Evolutionary conservation across 495 filamentous ascomycete genomes (phyloP).

Genomic region (Lophiostoma macrostomum): DNA sequence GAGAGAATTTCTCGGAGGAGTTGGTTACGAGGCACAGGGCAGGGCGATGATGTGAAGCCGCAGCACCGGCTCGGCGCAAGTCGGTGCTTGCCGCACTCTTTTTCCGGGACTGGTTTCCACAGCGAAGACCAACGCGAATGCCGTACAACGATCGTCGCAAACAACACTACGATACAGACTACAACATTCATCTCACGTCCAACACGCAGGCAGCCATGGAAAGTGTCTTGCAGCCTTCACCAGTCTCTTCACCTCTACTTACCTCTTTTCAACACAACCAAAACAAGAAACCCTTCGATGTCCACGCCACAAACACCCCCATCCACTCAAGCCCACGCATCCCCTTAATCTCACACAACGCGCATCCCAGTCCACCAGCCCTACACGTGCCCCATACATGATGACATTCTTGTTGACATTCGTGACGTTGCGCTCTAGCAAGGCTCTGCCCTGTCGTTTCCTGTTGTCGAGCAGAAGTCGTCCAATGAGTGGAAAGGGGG

Average conservation of each 20-base stretch:
- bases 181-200: too few species aligned
- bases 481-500: conserved; percentile 7
- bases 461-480: background rate
- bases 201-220: too few species aligned
- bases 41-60: conserved; percentile 13
- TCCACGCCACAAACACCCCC: background rate
- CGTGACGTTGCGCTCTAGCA: background rate
- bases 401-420: too few species aligned
- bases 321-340: background rate
- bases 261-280: too few species aligned
- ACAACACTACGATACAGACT: too few species aligned
- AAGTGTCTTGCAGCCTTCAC: too few species aligned
- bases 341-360: conserved; percentile 24
- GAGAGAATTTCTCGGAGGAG: conserved; percentile 14
- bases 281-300: too few species aligned
- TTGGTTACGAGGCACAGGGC: background rate
- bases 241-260: too few species aligned
- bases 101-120: too few species aligned
- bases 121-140: too few species aligned
- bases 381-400: conserved; percentile 1
- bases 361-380: conserved; percentile 10
- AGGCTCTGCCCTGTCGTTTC: background rate
- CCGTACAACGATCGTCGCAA: too few species aligned
- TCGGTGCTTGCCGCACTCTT: background rate
- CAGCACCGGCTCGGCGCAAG: background rate